Conservation (phyloP, 768 basidiomycete species). For the Suillus discolor region DNA sequence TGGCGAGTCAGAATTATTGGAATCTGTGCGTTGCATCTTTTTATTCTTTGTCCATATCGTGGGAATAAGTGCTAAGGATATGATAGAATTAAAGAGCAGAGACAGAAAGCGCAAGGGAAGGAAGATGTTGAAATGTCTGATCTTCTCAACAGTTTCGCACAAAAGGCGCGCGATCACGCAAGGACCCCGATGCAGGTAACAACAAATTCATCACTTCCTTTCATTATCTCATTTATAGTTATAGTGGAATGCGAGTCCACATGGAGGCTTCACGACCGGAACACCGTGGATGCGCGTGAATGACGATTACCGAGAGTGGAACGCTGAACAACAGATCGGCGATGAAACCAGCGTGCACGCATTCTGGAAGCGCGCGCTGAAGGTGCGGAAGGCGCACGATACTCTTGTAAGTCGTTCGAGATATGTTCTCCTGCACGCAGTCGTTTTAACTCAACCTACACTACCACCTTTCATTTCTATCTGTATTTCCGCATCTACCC, state of each 20-base stretch:
- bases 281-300: conserved; percentile 78
- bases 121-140: conserved; percentile 62
- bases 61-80: conserved; percentile 1
- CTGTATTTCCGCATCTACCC: neutral
- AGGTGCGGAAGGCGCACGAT: conserved; percentile 45
- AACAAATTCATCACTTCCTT: neutral
- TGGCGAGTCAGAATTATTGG: conserved; percentile 63
- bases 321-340: conserved; percentile 48
- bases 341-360: conserved; percentile 55
- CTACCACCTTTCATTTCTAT: neutral
- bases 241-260: conserved; percentile 56
- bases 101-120: conserved; percentile 32
- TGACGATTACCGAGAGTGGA: conserved; percentile 66
- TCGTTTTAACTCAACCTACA: neutral
- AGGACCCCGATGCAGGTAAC: conserved; percentile 69
- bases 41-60: neutral
- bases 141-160: conserved; percentile 55
- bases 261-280: conserved; percentile 68
- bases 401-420: neutral
- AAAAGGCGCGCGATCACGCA: conserved; percentile 72
- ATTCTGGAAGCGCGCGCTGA: conserved; percentile 64
- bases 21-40: conserved; percentile 43
- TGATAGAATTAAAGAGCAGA: conserved; percentile 41
- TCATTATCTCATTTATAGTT: neutral
- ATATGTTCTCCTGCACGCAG: neutral